Evolutionary conservation across 2,329 filamentous ascomycete species (phyloP), one percentile per base, ranked within the genome.

Genomic region (Aspergillus luchuensis): DNA sequence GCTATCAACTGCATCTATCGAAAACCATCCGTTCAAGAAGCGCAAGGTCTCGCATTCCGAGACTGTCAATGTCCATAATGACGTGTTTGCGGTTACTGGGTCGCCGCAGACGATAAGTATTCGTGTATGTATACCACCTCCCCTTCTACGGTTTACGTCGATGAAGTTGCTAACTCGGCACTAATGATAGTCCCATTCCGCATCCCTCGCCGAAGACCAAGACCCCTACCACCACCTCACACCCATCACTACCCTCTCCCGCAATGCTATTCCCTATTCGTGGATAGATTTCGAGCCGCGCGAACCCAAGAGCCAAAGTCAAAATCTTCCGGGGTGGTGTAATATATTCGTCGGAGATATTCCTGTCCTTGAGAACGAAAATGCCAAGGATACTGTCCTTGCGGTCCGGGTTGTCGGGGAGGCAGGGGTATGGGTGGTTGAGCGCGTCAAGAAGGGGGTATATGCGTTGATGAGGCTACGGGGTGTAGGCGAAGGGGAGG

Each of bases 401-500:
- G 50, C 19, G 5, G 51, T 41, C 5, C 49, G 49, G 52, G 17
- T 55, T 5, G 39, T 11, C 2, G 17, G 52, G 7, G 52, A 28
- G 23, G 48, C 6, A 72, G 74, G 52, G 69, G 72, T 5, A 63
- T 66, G 4, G 74, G 69, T 74, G 25, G 66, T 79, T 8, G 78
- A 80, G 59, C 62, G 73, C 17, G 76, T 79, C 15, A 79, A 78
- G 57, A 63, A 58, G 47, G 72, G 72, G 2, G 69, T 79, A 41
- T 80, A 78, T 61, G 73, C 78, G n/a, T 66, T 79, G 33, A 75
- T 67, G 23, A 71, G 71, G 39, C 66, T 80, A 47, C 72, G 65
- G 7, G 62, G 63, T 15, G 71, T 67, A 55, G 70, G 80, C 6
- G 77, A 78, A 60, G 73, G 74, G 2, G 74, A 79, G 63, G 55